phyloP scores from a whole-genome alignment of 192 early-diverging fungal species.

The Entomortierella beljakovae region DNA sequence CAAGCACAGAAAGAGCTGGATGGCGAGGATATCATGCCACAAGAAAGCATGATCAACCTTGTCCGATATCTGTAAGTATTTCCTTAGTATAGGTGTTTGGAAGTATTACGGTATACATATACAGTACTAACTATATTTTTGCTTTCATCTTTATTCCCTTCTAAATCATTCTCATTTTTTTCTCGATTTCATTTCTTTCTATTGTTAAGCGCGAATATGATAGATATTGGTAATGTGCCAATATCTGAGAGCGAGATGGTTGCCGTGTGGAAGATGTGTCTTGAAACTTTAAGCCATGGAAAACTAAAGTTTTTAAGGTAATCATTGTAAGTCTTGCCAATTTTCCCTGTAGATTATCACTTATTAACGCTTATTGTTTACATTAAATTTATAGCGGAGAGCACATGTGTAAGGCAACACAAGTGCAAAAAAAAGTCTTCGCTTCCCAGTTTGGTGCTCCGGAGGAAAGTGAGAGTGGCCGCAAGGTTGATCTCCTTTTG shows the following conservation, averaged over 20 bases:
- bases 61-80: no score
- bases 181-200: no score
- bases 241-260: constrained; percentile 10
- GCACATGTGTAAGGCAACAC: constrained; percentile 11
- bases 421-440: not conserved
- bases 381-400: not conserved
- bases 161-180: no score
- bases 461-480: not conserved
- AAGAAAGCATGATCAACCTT: no score
- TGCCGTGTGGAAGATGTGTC: constrained; percentile 8
- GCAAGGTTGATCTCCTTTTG: constrained; percentile 8
- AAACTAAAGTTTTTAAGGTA: constrained; percentile 15
- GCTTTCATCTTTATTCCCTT: no score
- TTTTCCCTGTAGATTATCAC: no score
- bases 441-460: not conserved
- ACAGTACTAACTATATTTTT: no score
- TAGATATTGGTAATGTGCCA: constrained; percentile 2
- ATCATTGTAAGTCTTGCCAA: not conserved
- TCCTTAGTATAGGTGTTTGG: no score
- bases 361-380: not conserved
- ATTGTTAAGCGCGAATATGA: constrained; percentile 2
- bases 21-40: no score
- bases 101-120: no score
- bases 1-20: no score
- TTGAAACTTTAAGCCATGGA: constrained; percentile 12